Evolutionary conservation across 129 eudicot species (phyloP).

Genomic region (Tanacetum coccineum): DNA sequence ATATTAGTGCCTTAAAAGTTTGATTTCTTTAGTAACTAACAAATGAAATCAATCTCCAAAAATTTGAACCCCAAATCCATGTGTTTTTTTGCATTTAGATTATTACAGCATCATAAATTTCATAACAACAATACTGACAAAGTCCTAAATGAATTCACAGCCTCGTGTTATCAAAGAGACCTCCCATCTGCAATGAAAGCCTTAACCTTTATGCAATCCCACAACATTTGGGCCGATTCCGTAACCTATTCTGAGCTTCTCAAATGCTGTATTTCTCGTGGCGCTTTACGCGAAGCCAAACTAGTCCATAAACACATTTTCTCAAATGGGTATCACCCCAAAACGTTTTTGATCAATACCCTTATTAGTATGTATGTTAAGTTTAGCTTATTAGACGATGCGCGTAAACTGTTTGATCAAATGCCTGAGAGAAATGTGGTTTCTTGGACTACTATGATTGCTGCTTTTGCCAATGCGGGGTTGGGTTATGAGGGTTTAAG

Average conservation of each 20-base stretch:
- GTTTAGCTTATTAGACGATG: constrained; percentile 51
- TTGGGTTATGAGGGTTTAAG: constrained; percentile 35
- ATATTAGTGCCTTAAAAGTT: no score
- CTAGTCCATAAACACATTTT: constrained; percentile 54
- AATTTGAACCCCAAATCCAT: constrained; percentile 18
- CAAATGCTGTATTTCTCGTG: constrained; percentile 59
- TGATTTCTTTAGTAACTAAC: no score
- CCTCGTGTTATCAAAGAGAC: constrained; percentile 56
- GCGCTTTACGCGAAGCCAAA: constrained; percentile 53
- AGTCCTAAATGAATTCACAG: constrained; percentile 35
- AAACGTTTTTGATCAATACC: constrained; percentile 53
- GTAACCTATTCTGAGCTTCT: constrained; percentile 63
- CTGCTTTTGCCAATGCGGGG: constrained; percentile 53
- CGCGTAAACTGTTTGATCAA: constrained; percentile 53
- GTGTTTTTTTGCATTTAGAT: constrained; percentile 1
- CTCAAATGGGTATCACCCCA: constrained; percentile 60
- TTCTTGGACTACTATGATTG: constrained; percentile 79
- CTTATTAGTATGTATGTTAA: constrained; percentile 59
- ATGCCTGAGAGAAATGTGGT: constrained; percentile 76
- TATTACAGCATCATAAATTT: constrained; percentile 16
- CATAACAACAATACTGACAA: constrained; percentile 12
- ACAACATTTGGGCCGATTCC: constrained; percentile 59
- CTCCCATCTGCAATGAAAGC: constrained; percentile 59
- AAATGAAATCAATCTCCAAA: constrained; percentile 27
- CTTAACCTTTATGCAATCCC: constrained; percentile 45